Evolutionary conservation across 352 stramenopile genomes (phyloP), one percentile per base, ranked within the genome.

Genomic region (Thalassiosira livingstoniorum): DNA sequence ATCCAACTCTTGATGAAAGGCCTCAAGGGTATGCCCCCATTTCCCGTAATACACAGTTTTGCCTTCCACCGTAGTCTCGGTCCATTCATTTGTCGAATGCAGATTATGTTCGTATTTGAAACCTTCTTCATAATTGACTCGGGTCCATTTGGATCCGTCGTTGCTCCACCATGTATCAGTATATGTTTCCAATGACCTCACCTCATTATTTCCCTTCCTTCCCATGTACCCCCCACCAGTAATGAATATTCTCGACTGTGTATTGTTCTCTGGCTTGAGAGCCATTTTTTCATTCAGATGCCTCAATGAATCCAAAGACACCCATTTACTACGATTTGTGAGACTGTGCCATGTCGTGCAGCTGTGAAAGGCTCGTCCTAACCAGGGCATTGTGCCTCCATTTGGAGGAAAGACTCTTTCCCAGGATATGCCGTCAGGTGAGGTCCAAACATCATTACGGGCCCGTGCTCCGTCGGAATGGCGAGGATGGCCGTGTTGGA

Each of bases 31-130:
- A 35, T 86, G 78, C 32, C 85, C 81, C 85, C 85, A 90, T 47
- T 89, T 89, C 34, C 85, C 85, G 34, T 53, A 55, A 60, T 87
- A 88, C 11, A 81, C 43, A 35, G 74, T 82, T 62, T 71, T 79
- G 23, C 68, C 81, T 27, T 80, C 70, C 42, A 86, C 58, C 11
- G 23, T 66, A 29, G 68, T 83, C 61, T 82, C 67, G 13, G 81
- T 84, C 81, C 81, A 90, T 66, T 89, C 85, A 72, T 90, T 85
- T 7, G 81, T 89, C 0, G 77, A 87, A 66, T 83, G 89, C 35
- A 87, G 45, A 55, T 83, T 85, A 27, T 70, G 39, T 39, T 66
- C 47, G 39, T 82, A 32, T 21, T 37, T 81, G 11, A 57, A 82
- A 4, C 81, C 77, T 72, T 90, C 81, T 65, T 89, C 73, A 23